Conservation (phyloP, 2,329 filamentous ascomycete species). For the Hymenoscyphus albidus region DNA sequence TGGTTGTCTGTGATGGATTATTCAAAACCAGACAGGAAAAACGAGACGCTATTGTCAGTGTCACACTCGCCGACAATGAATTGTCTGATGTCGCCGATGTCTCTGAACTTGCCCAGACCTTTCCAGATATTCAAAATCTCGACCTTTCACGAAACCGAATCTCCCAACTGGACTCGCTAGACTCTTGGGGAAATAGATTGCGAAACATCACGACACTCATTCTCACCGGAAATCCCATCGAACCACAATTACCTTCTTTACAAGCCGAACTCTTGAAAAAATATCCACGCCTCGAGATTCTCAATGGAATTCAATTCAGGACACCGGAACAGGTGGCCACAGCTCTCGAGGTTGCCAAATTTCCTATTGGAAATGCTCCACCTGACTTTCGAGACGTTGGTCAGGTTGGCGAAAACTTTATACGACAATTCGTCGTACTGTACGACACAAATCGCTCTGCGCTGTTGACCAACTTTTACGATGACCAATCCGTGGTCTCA, state of each 20-base stretch:
- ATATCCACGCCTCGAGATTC: constrained; percentile 74
- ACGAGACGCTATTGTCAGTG: constrained; percentile 72
- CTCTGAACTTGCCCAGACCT: constrained; percentile 69
- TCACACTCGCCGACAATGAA: constrained; percentile 77
- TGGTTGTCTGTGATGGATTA: constrained; percentile 76
- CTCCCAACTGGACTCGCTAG: constrained; percentile 61
- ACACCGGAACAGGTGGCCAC: constrained; percentile 66
- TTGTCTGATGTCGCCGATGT: constrained; percentile 70
- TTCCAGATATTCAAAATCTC: constrained; percentile 82
- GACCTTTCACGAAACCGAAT: constrained; percentile 85
- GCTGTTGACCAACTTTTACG: constrained; percentile 67
- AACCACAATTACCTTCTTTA: constrained; percentile 55
- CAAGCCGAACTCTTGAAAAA: constrained; percentile 71
- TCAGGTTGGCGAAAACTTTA: constrained; percentile 70
- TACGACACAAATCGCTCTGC: constrained; percentile 69
- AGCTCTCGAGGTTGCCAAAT: constrained; percentile 45
- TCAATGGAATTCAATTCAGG: constrained; percentile 73
- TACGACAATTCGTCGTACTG: constrained; percentile 67
- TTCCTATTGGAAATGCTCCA: constrained; percentile 57
- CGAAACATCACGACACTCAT: constrained; percentile 76
- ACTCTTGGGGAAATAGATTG: constrained; percentile 77
- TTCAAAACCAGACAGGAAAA: constrained; percentile 72
- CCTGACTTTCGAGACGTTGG: constrained; percentile 72
- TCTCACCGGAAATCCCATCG: constrained; percentile 72
- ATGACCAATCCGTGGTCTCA: constrained; percentile 71